Evolutionary conservation across 1,284 basidiomycete genomes (phyloP).

Genomic region (Boletellus dicymbophilus): DNA sequence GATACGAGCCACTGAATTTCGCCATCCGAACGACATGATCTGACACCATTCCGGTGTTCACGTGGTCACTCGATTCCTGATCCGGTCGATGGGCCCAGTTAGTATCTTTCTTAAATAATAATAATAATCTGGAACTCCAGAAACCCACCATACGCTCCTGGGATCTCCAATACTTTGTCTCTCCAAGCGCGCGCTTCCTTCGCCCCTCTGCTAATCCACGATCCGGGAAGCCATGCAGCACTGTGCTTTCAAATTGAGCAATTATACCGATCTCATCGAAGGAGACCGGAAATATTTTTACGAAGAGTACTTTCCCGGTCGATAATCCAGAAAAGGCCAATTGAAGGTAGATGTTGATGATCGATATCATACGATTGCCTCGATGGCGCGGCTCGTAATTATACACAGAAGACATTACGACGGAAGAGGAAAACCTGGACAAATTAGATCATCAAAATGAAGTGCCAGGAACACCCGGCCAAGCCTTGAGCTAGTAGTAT

Average conservation of each 20-base stretch:
- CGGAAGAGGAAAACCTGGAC: slow-evolving; percentile 9
- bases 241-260: slow-evolving; percentile 1
- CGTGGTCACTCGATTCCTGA: not conserved
- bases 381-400: slow-evolving; percentile 13
- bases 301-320: not conserved
- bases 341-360: slow-evolving; percentile 3
- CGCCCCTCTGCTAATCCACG: slow-evolving; percentile 4
- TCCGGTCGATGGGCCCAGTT: not conserved
- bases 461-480: not conserved
- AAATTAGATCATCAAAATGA: not conserved
- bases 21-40: not conserved
- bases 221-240: slow-evolving; percentile 20
- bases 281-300: slow-evolving; percentile 18
- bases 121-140: not conserved
- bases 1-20: not conserved
- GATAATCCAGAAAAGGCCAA: not conserved
- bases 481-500: not conserved
- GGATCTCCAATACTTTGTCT: slow-evolving; percentile 2
- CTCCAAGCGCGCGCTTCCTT: not conserved
- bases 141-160: not conserved
- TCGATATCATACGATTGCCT: slow-evolving; percentile 12
- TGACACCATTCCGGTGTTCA: slow-evolving; percentile 2
- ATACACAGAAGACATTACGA: slow-evolving; percentile 16
- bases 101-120: not conserved
- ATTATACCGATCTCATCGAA: not conserved